Percentiles rank a stretch among this genome's conserved stretches.
phyloP scores from a whole-genome alignment of 2,329 filamentous ascomycete genomes.

The Xylariales sp. region DNA sequence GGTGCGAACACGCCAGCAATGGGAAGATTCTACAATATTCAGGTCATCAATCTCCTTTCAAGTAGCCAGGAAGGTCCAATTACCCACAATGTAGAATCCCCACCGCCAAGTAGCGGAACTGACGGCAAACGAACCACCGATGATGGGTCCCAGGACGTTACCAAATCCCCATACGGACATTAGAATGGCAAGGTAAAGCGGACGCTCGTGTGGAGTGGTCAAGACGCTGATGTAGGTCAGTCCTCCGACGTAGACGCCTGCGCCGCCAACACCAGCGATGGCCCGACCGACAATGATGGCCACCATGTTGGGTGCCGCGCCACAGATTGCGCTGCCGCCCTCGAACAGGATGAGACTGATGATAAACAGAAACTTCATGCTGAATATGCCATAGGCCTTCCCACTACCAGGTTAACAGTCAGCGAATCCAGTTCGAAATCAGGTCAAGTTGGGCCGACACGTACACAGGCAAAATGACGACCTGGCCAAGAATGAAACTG shows the following conservation, averaged over 20 bases:
- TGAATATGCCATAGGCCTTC: constrained; percentile 36
- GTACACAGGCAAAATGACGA: constrained; percentile 21
- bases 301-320: constrained; percentile 38
- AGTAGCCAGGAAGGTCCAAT: neutral
- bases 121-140: constrained; percentile 8
- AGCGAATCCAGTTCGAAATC: neutral
- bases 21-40: constrained; percentile 36
- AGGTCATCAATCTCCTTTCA: neutral
- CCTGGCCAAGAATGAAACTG: constrained; percentile 36
- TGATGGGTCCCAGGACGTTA: constrained; percentile 7
- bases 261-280: constrained; percentile 36
- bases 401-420: constrained; percentile 14
- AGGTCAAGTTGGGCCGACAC: neutral
- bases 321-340: constrained; percentile 32
- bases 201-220: neutral
- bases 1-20: constrained; percentile 32
- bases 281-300: constrained; percentile 41
- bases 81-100: constrained; percentile 39
- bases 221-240: constrained; percentile 17
- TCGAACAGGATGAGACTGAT: constrained; percentile 20
- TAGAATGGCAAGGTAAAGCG: constrained; percentile 4
- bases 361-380: constrained; percentile 37
- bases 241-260: constrained; percentile 33
- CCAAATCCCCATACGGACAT: constrained; percentile 8
- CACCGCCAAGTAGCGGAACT: constrained; percentile 11